A percentile compares a stretch with the other conserved stretches of the same genome.
These are phyloP conservation scores for Pythium myriotylum DNA, from an alignment of 352 stramenopile species.

Conservation along the genomic window DNA sequence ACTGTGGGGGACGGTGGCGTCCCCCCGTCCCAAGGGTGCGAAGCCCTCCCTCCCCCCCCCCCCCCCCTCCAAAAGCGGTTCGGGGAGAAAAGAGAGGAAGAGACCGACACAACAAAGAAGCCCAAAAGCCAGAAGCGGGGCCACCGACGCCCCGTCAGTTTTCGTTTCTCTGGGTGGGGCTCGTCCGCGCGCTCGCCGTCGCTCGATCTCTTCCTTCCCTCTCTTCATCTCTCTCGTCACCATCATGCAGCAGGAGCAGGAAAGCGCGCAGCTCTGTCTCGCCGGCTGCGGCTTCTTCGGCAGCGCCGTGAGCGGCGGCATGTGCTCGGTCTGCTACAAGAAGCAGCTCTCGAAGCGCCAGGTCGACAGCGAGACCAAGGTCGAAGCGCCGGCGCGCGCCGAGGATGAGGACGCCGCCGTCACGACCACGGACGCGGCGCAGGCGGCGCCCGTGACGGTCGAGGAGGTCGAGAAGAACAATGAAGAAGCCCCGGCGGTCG, in stretches of 20 bases:
- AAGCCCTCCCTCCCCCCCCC: not conserved
- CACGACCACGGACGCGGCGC: too few relatives aligned
- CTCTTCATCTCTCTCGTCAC: too few relatives aligned
- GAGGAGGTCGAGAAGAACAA: slow-evolving; percentile 21
- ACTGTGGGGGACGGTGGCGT: slow-evolving; percentile 20
- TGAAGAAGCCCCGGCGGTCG: slow-evolving; percentile 2
- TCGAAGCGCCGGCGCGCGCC: slow-evolving; percentile 21
- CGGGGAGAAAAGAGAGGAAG: slow-evolving; percentile 29
- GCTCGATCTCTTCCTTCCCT: too few relatives aligned
- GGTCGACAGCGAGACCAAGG: slow-evolving; percentile 43
- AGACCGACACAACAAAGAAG: slow-evolving; percentile 10
- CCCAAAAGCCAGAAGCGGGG: slow-evolving; percentile 12
- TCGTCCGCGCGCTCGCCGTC: too few relatives aligned
- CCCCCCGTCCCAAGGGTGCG: slow-evolving; percentile 16
- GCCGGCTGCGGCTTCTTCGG: slow-evolving; percentile 85
- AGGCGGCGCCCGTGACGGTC: not conserved
- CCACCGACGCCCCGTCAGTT: slow-evolving; percentile 39
- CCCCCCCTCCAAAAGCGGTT: slow-evolving; percentile 11
- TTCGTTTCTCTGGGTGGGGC: slow-evolving; percentile 63
- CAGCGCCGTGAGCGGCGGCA: slow-evolving; percentile 62
- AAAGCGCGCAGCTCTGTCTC: slow-evolving; percentile 70
- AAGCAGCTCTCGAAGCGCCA: slow-evolving; percentile 82
- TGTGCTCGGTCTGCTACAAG: slow-evolving; percentile 88
- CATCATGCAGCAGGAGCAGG: slow-evolving; percentile 81
- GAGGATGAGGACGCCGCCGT: slow-evolving; percentile 21